Conservation (phyloP, 169 alveolate species). For the Plasmodium falciparum region DNA sequence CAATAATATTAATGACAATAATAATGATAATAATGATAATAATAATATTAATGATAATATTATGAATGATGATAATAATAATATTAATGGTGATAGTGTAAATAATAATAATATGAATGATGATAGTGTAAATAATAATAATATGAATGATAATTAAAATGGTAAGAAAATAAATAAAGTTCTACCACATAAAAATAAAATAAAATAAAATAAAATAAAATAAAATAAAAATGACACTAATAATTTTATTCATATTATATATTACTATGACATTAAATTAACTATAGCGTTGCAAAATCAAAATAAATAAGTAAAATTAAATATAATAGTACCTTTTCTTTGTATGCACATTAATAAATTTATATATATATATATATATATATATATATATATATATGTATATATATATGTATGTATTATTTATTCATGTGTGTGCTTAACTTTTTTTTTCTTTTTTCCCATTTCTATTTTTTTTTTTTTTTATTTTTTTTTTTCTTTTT, state of each 20-base stretch:
- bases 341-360: background rate
- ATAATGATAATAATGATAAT: constrained; percentile 7
- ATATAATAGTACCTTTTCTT: background rate
- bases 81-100: background rate
- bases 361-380: constrained; percentile 1
- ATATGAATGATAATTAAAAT: background rate
- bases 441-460: background rate
- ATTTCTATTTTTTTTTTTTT: background rate
- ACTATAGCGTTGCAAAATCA: no score
- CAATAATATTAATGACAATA: background rate
- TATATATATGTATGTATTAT: no score
- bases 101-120: background rate
- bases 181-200: no score
- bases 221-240: no score
- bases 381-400: background rate
- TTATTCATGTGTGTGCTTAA: background rate
- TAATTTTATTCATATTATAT: no score
- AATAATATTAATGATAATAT: background rate
- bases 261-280: no score
- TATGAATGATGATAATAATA: background rate
- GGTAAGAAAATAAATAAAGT: no score
- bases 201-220: no score
- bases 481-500: background rate
- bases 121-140: constrained; percentile 1
- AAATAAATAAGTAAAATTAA: no score